phyloP scores from a whole-genome alignment of 2,329 filamentous ascomycete genomes.

The Trichophyton mentagrophytes region DNA sequence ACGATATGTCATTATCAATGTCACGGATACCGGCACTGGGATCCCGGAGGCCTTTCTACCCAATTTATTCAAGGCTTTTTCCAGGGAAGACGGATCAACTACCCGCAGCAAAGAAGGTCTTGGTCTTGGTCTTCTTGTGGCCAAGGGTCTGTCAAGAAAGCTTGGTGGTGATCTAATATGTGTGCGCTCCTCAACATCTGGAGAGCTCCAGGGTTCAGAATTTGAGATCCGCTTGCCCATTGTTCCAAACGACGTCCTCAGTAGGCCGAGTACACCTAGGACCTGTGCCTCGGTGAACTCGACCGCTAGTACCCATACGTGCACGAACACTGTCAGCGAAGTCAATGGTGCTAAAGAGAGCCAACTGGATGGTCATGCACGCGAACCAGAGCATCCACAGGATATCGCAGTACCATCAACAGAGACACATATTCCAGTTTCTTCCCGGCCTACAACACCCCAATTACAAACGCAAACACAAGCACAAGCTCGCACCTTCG shows the following conservation, averaged over 20 bases:
- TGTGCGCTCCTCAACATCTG: slow-evolving; percentile 49
- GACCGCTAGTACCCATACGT: background rate
- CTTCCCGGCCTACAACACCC: background rate
- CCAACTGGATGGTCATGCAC: background rate
- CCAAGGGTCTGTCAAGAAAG: slow-evolving; percentile 56
- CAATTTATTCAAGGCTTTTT: slow-evolving; percentile 57
- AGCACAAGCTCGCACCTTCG: slow-evolving; percentile 19
- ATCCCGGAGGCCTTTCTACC: slow-evolving; percentile 55
- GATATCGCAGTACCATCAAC: background rate
- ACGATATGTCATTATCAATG: slow-evolving; percentile 47
- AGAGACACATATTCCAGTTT: background rate
- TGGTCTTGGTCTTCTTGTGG: slow-evolving; percentile 57
- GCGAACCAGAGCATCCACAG: background rate
- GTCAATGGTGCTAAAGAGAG: background rate
- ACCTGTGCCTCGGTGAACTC: background rate
- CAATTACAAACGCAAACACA: background rate
- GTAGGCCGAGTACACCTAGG: slow-evolving; percentile 30
- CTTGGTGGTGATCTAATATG: slow-evolving; percentile 56
- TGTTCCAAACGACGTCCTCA: slow-evolving; percentile 37
- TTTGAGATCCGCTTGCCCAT: slow-evolving; percentile 57
- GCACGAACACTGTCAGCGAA: background rate
- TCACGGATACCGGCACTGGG: slow-evolving; percentile 55
- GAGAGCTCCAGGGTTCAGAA: slow-evolving; percentile 49
- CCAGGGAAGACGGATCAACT: slow-evolving; percentile 54
- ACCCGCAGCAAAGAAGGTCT: slow-evolving; percentile 56